Conservation (phyloP, 2,329 filamentous ascomycete genomes). For the Rutstroemia sp. region DNA sequence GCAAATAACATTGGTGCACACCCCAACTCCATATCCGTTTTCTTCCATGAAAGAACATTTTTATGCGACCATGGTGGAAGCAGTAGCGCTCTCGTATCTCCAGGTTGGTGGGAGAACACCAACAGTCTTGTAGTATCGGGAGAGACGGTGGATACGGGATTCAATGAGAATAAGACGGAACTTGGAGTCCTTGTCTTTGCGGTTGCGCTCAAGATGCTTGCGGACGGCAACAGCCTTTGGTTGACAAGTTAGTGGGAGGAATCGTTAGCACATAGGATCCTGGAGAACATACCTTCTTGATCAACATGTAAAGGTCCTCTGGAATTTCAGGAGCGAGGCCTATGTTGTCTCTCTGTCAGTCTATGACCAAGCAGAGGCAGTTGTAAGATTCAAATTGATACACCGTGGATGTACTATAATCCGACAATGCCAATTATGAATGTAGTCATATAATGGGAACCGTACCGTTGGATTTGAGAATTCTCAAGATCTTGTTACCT, state of each 20-base stretch:
- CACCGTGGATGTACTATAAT: constrained; percentile 20
- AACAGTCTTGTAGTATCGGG: constrained; percentile 99
- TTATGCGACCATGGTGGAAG: constrained; percentile 87
- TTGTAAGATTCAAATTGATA: constrained; percentile 19
- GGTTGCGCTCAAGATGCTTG: constrained; percentile 99
- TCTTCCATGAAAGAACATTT: constrained; percentile 8
- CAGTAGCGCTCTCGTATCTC: constrained; percentile 98
- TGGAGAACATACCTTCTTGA: constrained; percentile 79
- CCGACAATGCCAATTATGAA: constrained; percentile 28
- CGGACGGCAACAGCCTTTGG: constrained; percentile 82
- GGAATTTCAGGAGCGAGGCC: constrained; percentile 97
- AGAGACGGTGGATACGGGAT: constrained; percentile 99
- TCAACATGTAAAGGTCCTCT: constrained; percentile 99
- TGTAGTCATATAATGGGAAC: constrained; percentile 30
- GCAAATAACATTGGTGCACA: constrained; percentile 20
- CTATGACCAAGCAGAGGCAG: constrained; percentile 83
- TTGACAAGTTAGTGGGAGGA: constrained; percentile 16
- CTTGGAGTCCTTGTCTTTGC: constrained; percentile 99
- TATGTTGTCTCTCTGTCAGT: constrained; percentile 82
- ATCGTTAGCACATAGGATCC: neutral
- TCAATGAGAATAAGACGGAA: constrained; percentile 99
- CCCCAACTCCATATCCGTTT: constrained; percentile 25
- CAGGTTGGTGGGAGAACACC: constrained; percentile 82
- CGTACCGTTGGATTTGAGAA: constrained; percentile 97
- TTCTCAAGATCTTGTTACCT: constrained; percentile 99